Percentiles rank a stretch among this genome's conserved stretches.
phyloP scores from a whole-genome alignment of 139 green algal genomes.

The Tetradesmus lagerheimii region DNA sequence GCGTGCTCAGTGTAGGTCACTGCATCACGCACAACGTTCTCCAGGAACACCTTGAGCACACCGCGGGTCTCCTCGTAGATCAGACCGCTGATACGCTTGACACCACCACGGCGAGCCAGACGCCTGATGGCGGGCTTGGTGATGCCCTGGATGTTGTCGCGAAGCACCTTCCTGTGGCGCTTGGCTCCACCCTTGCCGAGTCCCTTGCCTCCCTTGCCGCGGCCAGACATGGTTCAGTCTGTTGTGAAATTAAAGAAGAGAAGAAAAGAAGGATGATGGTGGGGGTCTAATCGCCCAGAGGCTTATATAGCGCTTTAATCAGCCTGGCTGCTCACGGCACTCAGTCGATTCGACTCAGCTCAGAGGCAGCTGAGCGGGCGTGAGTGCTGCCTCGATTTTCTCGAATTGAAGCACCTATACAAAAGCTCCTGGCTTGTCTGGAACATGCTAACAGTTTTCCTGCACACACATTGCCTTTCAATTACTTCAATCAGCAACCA shows the following conservation, averaged over 20 bases:
- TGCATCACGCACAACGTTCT: slow-evolving; percentile 94
- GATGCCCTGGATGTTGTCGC: slow-evolving; percentile 92
- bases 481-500: slow-evolving; percentile 56
- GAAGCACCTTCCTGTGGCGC: slow-evolving; percentile 89
- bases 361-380: too few relatives aligned
- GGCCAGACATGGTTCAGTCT: slow-evolving; percentile 91
- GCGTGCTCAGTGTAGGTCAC: slow-evolving; percentile 98
- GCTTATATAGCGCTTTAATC: too few relatives aligned
- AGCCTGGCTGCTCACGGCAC: too few relatives aligned
- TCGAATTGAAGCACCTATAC: too few relatives aligned
- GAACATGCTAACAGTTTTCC: too few relatives aligned
- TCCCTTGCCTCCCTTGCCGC: slow-evolving; percentile 93
- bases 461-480: too few relatives aligned
- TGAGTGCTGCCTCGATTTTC: too few relatives aligned
- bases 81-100: slow-evolving; percentile 90
- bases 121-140: slow-evolving; percentile 87
- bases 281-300: too few relatives aligned
- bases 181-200: slow-evolving; percentile 92
- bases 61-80: slow-evolving; percentile 92
- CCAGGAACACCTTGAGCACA: slow-evolving; percentile 93
- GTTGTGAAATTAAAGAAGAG: too few relatives aligned
- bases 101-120: slow-evolving; percentile 79
- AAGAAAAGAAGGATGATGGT: too few relatives aligned
- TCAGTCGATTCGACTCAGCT: too few relatives aligned
- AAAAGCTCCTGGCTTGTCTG: too few relatives aligned